A percentile compares a stretch with the other conserved stretches of the same genome.
These are phyloP conservation scores for Apodospora peruviana DNA, from an alignment of 495 filamentous ascomycete species.

Conservation along the genomic window DNA sequence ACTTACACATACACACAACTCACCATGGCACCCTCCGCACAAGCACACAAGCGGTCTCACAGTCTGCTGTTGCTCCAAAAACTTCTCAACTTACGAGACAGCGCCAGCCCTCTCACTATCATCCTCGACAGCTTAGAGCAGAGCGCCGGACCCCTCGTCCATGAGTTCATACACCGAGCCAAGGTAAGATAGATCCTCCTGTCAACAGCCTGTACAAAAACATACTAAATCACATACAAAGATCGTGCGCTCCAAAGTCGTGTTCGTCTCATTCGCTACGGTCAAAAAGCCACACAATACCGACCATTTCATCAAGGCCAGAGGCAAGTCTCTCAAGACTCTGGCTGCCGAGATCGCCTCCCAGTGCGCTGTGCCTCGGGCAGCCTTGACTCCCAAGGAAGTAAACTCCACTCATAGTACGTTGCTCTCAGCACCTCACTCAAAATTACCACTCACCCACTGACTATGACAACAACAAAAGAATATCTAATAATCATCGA, in stretches of 20 bases:
- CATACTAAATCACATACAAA: constrained; percentile 14
- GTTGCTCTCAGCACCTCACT: constrained; percentile 22
- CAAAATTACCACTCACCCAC: constrained; percentile 9
- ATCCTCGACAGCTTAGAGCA: constrained; percentile 84
- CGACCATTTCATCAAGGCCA: constrained; percentile 59
- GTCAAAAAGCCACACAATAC: constrained; percentile 48
- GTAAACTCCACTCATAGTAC: constrained; percentile 27
- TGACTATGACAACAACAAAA: constrained; percentile 29
- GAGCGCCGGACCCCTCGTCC: constrained; percentile 61
- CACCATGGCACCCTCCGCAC: constrained; percentile 42
- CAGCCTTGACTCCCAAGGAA: constrained; percentile 13
- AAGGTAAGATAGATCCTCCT: constrained; percentile 46
- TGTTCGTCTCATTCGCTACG: constrained; percentile 77
- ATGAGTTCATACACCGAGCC: constrained; percentile 69
- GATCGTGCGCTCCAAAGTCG: constrained; percentile 49
- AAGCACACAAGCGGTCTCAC: constrained; percentile 73
- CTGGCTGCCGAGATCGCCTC: constrained; percentile 54
- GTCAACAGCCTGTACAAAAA: neutral
- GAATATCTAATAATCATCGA: constrained; percentile 59
- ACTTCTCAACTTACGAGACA: constrained; percentile 70
- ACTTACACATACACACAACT: too few relatives aligned
- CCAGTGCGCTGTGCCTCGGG: constrained; percentile 38
- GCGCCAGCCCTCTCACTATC: constrained; percentile 78
- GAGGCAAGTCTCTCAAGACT: constrained; percentile 47
- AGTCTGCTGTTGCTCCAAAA: constrained; percentile 83